Evolutionary conservation across 495 filamentous ascomycete species (phyloP).

Genomic region (Xanthoparmelia taractica): DNA sequence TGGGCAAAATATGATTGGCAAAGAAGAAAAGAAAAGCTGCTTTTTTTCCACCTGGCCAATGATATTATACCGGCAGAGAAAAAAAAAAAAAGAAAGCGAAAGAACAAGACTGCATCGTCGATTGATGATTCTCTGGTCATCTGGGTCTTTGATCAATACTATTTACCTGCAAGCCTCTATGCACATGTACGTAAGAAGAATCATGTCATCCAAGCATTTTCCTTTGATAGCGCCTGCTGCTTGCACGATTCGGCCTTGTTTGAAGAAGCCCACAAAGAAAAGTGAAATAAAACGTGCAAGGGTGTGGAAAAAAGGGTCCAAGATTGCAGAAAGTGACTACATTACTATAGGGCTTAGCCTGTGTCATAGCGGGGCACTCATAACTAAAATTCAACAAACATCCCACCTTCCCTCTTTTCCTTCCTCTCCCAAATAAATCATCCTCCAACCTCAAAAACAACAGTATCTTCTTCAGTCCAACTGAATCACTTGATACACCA

Average conservation of each 20-base stretch:
- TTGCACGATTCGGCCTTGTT: neutral
- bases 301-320: constrained; percentile 2
- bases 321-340: neutral
- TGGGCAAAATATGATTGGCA: constrained; percentile 1
- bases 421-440: constrained; percentile 11
- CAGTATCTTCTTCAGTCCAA: neutral
- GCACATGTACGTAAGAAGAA: neutral
- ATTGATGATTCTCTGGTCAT: constrained; percentile 1
- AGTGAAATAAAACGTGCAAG: neutral
- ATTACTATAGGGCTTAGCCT: constrained; percentile 17
- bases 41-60: neutral
- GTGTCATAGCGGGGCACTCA: constrained; percentile 15
- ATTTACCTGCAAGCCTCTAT: neutral
- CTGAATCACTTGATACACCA: neutral
- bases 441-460: neutral
- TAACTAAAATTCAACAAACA: constrained; percentile 19
- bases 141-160: neutral
- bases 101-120: constrained; percentile 5
- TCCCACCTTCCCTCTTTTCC: constrained; percentile 26
- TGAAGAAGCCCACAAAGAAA: neutral
- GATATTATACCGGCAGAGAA: neutral
- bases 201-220: neutral
- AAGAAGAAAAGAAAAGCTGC: neutral
- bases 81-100: no score
- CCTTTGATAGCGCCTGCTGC: constrained; percentile 1